Evolutionary conservation across 2,329 filamentous ascomycete species (phyloP).

Genomic region (Microcyclospora tardicrescens): DNA sequence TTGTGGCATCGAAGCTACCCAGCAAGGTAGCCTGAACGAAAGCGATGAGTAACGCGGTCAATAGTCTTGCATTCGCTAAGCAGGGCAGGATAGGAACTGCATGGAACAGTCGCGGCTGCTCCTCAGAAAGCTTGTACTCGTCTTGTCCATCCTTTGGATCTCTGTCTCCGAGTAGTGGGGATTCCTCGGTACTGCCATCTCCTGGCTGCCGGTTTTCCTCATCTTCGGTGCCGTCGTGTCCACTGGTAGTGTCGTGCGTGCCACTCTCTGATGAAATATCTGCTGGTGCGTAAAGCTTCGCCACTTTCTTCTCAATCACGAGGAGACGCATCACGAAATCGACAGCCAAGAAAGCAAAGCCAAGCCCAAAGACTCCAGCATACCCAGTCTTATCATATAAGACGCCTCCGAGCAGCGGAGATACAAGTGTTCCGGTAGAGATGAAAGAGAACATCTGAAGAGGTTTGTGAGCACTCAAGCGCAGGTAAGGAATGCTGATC

Average conservation of each 20-base stretch:
- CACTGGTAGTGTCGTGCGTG: constrained; percentile 6
- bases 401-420: constrained; percentile 47
- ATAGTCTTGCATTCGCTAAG: constrained; percentile 27
- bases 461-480: constrained; percentile 1
- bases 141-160: constrained; percentile 20
- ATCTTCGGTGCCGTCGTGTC: constrained; percentile 6
- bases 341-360: constrained; percentile 39
- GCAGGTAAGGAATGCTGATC: not conserved
- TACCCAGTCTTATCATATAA: constrained; percentile 48
- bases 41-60: constrained; percentile 28
- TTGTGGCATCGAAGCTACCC: constrained; percentile 35
- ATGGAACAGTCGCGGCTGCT: constrained; percentile 28
- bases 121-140: constrained; percentile 31
- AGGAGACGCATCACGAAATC: constrained; percentile 49
- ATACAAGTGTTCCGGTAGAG: constrained; percentile 42
- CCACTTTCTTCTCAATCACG: constrained; percentile 51
- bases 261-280: constrained; percentile 13
- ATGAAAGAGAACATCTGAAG: constrained; percentile 44
- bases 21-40: constrained; percentile 33
- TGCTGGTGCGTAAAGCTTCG: constrained; percentile 30
- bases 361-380: constrained; percentile 45
- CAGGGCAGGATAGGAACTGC: constrained; percentile 37
- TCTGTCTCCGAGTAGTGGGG: constrained; percentile 25
- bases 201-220: constrained; percentile 8
- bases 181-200: constrained; percentile 21